Base-by-base conservation (phyloP, 208 protist species). In the Acanthamoeba castellanii region DNA sequence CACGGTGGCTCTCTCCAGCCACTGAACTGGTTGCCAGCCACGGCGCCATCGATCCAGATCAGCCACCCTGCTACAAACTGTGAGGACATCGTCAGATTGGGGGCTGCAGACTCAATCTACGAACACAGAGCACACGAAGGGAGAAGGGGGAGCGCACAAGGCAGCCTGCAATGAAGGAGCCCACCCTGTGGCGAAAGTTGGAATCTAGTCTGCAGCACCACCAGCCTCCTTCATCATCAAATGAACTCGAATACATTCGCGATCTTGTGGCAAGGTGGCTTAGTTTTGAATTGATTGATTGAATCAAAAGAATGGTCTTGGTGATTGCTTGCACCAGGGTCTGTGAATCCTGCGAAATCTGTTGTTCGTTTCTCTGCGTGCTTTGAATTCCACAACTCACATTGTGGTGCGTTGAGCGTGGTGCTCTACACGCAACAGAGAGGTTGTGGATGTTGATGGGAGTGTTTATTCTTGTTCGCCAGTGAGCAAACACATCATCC, bases 1-100 rank as follows among this genome's bases (percentile, higher is more conserved):
- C 82, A 89, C 82, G 47, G 47, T 25, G 82, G 82, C 47, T 59
- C 82, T 27, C 16, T 59, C 52, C 47, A 89, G 30, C 82, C 82
- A 47, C 30, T 42, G 82, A 89, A 89, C 25, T 89, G 22, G 57
- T 89, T 89, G 11, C 82, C 82, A 22, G 57, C 82, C 27, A 89
- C 52, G 22, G 82, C 82, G 27, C 82, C 82, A 42, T 89, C 82
- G 57, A 89, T 89, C 82, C 82, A 89, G 37, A 89, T 89, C 50
- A 89, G 30, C 82, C 82, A 89, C 20, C 52, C 82, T 30, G 82
- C 82, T 22, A 66, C 52, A 30, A 89, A 89, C 82, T 89, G 82
- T 3, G 42, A 76, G 34, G 5, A 32, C n/a, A 1, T 5, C 34
- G 16, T 11, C 2, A 76, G 32, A 18, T 20, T 11, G 50, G 50